A percentile compares a stretch with the other conserved stretches of the same genome.
These are phyloP conservation scores for Echeveria elegans DNA, from an alignment of 164 flowering plant genomes.

Conservation along the genomic window DNA sequence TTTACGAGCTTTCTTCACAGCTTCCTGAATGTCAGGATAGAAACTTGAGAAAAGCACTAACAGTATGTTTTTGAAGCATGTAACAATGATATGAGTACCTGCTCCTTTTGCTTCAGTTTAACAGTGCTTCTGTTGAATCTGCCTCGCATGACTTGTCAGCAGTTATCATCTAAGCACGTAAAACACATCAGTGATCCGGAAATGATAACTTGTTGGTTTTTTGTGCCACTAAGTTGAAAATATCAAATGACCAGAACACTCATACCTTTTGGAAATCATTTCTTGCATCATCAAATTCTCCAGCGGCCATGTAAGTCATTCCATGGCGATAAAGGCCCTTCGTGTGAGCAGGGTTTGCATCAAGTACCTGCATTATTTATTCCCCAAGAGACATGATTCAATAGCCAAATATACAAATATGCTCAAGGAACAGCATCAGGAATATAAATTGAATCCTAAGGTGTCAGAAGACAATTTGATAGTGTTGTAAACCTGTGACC, in stretches of 20 bases:
- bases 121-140: constrained; percentile 80
- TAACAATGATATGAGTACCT: constrained; percentile 29
- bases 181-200: constrained; percentile 11
- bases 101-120: constrained; percentile 68
- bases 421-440: background rate
- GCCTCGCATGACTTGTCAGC: constrained; percentile 77
- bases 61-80: background rate
- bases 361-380: constrained; percentile 57
- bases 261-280: constrained; percentile 67
- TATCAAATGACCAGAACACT: background rate
- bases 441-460: background rate
- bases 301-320: constrained; percentile 83
- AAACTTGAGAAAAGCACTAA: background rate
- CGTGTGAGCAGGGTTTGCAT: constrained; percentile 69
- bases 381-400: background rate
- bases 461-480: background rate
- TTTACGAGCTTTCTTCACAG: constrained; percentile 53
- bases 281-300: constrained; percentile 92
- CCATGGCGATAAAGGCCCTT: constrained; percentile 97
- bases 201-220: constrained; percentile 2
- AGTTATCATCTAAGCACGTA: constrained; percentile 49
- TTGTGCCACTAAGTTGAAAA: background rate
- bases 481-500: background rate
- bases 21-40: constrained; percentile 44
- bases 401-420: too few relatives aligned